Percentiles rank a stretch among this genome's conserved stretches.
Evolutionary conservation across 306 rosid genomes (phyloP).

Genomic region (Dryas drummondii): DNA sequence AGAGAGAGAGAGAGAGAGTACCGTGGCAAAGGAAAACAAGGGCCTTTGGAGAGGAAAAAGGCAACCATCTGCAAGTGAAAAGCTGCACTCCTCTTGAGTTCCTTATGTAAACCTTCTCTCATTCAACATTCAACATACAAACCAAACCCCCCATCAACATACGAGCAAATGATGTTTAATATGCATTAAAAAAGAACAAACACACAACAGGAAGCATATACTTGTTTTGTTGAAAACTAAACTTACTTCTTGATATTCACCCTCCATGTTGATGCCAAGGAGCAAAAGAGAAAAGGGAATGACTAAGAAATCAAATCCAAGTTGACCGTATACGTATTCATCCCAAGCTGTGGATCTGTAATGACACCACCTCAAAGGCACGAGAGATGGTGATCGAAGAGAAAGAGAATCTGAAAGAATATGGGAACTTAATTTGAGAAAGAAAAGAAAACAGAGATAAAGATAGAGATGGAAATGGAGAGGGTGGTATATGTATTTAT

Average conservation of each 20-base stretch:
- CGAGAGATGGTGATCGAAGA: neutral
- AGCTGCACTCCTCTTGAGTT: slow-evolving; percentile 71
- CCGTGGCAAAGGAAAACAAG: slow-evolving; percentile 91
- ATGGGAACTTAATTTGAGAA: too few species aligned
- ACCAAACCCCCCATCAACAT: neutral
- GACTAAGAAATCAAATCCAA: slow-evolving; percentile 2
- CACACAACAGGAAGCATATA: neutral
- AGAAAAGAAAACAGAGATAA: too few species aligned
- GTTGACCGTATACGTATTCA: neutral
- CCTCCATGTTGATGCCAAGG: slow-evolving; percentile 39
- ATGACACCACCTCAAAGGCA: neutral
- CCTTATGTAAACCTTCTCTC: slow-evolving; percentile 49
- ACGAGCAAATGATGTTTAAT: too few species aligned
- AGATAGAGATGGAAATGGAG: too few species aligned
- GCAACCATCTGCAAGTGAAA: slow-evolving; percentile 84
- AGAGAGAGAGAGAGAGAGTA: slow-evolving; percentile 16
- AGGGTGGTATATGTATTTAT: too few species aligned
- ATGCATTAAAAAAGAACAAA: neutral
- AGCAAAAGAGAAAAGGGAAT: neutral
- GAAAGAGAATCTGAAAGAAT: neutral
- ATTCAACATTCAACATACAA: neutral
- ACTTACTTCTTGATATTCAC: slow-evolving; percentile 57
- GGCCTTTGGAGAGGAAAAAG: slow-evolving; percentile 62
- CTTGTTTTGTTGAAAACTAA: neutral
- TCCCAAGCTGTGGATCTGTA: neutral